Conservation (phyloP, 2,329 filamentous ascomycete genomes). For the Aspergillus fumigatus region DNA sequence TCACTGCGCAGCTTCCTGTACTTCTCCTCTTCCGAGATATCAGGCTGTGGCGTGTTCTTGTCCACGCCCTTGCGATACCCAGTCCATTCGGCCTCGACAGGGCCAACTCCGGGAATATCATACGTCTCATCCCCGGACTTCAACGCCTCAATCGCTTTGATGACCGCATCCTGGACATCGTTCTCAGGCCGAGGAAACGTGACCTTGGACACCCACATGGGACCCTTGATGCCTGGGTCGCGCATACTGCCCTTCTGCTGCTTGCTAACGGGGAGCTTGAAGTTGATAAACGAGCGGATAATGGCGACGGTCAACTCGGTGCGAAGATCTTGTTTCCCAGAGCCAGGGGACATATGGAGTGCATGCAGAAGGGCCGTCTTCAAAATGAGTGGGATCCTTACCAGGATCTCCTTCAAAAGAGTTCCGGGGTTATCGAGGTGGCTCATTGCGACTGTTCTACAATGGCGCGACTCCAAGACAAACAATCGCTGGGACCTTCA, state of each 20-base stretch:
- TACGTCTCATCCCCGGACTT: conserved; percentile 37
- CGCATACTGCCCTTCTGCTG: conserved; percentile 60
- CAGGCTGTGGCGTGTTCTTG: conserved; percentile 34
- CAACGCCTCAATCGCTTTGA: conserved; percentile 36
- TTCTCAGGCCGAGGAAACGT: conserved; percentile 55
- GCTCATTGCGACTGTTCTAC: conserved; percentile 17
- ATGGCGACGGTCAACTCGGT: conserved; percentile 69
- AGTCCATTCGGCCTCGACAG: conserved; percentile 45
- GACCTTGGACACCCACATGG: conserved; percentile 75
- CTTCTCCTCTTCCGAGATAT: conserved; percentile 41
- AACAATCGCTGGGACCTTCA: not conserved
- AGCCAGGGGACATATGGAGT: conserved; percentile 63
- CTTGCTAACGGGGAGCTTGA: conserved; percentile 52
- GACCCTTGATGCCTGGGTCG: conserved; percentile 68
- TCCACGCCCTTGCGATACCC: conserved; percentile 38
- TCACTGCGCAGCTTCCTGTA: conserved; percentile 39
- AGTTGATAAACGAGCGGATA: conserved; percentile 60
- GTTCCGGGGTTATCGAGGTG: conserved; percentile 18
- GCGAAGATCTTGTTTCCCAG: conserved; percentile 71
- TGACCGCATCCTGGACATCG: conserved; percentile 37
- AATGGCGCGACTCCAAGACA: not conserved
- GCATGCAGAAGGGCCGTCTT: conserved; percentile 40
- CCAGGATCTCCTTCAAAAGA: conserved; percentile 35
- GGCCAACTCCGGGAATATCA: conserved; percentile 29
- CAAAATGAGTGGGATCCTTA: conserved; percentile 39